Evolutionary conservation across 78 protist genomes (phyloP).

Genomic region (Kipferlia bialata): DNA sequence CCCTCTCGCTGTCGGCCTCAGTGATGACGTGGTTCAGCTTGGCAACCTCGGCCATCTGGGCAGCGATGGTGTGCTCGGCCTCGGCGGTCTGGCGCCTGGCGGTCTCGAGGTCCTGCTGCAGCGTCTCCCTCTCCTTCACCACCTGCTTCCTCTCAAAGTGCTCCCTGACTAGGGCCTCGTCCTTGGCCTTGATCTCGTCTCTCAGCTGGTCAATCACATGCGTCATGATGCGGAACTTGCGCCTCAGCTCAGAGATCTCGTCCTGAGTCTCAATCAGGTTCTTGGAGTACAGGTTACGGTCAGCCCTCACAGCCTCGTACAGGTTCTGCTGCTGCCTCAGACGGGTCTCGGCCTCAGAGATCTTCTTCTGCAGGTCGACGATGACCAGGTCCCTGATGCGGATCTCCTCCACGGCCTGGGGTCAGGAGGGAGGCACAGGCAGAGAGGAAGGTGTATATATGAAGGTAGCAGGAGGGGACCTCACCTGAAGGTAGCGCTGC

Average conservation of each 20-base stretch:
- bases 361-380: slow-evolving; percentile 48
- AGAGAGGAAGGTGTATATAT: too few relatives aligned
- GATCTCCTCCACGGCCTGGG: slow-evolving; percentile 53
- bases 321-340: slow-evolving; percentile 56
- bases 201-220: slow-evolving; percentile 68
- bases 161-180: slow-evolving; percentile 15
- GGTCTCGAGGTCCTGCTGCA: slow-evolving; percentile 18
- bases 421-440: too few relatives aligned
- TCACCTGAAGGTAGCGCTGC: slow-evolving; percentile 10
- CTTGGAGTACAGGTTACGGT: slow-evolving; percentile 63
- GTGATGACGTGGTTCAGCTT: slow-evolving; percentile 47
- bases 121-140: slow-evolving; percentile 7
- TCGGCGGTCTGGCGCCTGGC: slow-evolving; percentile 1
- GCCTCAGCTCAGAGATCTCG: slow-evolving; percentile 59
- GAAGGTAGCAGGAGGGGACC: too few relatives aligned
- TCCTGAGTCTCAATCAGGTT: slow-evolving; percentile 65
- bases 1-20: slow-evolving; percentile 49
- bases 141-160: slow-evolving; percentile 31
- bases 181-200: slow-evolving; percentile 47
- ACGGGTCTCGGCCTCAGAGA: slow-evolving; percentile 46
- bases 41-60: slow-evolving; percentile 39
- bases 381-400: slow-evolving; percentile 19
- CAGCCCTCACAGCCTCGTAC: slow-evolving; percentile 69
- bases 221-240: slow-evolving; percentile 60
- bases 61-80: slow-evolving; percentile 3